phyloP scores from a whole-genome alignment of 192 early-diverging fungal species.

The Helicostylum pulchrum region DNA sequence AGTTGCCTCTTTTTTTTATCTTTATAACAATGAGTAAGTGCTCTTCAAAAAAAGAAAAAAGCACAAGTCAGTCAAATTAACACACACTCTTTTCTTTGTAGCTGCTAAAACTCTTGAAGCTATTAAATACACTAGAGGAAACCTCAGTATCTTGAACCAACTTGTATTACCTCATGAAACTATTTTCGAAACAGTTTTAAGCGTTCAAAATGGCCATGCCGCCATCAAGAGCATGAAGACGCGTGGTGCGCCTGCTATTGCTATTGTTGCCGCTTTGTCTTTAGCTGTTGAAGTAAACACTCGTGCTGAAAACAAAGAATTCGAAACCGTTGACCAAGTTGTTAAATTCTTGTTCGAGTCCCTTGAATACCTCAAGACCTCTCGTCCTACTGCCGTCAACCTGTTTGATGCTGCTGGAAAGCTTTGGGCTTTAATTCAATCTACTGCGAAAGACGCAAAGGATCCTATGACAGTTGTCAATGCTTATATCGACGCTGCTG shows the following conservation, averaged over 20 bases:
- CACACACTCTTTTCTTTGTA: background rate
- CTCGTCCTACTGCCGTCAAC: constrained; percentile 96
- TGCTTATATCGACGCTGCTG: constrained; percentile 70
- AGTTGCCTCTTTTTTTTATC: too few relatives aligned
- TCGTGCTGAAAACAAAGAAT: constrained; percentile 20
- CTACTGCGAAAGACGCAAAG: constrained; percentile 19
- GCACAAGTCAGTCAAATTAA: too few relatives aligned
- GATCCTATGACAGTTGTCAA: constrained; percentile 45
- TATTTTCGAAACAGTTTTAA: constrained; percentile 66
- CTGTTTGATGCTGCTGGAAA: constrained; percentile 83
- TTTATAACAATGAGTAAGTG: too few relatives aligned
- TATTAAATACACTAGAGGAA: constrained; percentile 49
- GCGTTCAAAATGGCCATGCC: constrained; percentile 69
- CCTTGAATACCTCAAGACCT: constrained; percentile 80
- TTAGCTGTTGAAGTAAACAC: constrained; percentile 75
- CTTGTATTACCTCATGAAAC: constrained; percentile 84
- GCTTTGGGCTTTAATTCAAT: constrained; percentile 39
- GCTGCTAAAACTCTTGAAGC: constrained; percentile 43
- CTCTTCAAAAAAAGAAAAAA: too few relatives aligned
- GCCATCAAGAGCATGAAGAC: constrained; percentile 94
- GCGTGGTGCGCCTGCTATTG: constrained; percentile 93
- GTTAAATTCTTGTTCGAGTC: constrained; percentile 50
- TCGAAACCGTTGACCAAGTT: constrained; percentile 38
- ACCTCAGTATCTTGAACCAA: constrained; percentile 86
- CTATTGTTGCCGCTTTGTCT: constrained; percentile 90